phyloP scores from a whole-genome alignment of 805 yeast genomes.

The Candida michaelii region DNA sequence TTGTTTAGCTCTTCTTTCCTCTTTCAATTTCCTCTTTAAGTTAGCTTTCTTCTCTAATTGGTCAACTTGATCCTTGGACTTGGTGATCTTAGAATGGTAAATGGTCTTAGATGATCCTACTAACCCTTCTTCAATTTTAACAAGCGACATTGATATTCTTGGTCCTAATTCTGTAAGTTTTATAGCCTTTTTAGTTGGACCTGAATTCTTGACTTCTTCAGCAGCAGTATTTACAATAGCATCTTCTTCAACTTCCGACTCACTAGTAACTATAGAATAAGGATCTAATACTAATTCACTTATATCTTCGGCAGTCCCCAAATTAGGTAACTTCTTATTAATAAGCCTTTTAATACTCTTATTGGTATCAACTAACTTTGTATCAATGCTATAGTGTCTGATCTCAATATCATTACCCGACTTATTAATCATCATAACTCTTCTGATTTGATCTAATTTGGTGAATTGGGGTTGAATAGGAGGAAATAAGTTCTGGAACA shows the following conservation, averaged over 20 bases:
- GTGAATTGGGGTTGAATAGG: conserved; percentile 86
- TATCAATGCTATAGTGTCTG: conserved; percentile 86
- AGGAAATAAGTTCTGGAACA: conserved; percentile 95
- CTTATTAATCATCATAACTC: conserved; percentile 82
- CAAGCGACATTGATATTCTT: conserved; percentile 67
- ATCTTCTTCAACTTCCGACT: conserved; percentile 92
- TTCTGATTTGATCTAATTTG: conserved; percentile 67
- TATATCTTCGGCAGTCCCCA: conserved; percentile 68
- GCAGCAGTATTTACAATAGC: conserved; percentile 51
- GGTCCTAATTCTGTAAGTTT: conserved; percentile 94
- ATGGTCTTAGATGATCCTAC: conserved; percentile 85
- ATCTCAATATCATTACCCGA: conserved; percentile 70
- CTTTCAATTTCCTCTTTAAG: conserved; percentile 59
- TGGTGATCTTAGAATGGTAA: conserved; percentile 71
- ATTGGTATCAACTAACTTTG: conserved; percentile 78
- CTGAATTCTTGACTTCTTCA: conserved; percentile 19
- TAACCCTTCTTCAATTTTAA: conserved; percentile 87
- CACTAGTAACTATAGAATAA: conserved; percentile 80
- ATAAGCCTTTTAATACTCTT: conserved; percentile 70
- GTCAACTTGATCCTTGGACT: conserved; percentile 59
- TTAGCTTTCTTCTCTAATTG: conserved; percentile 68
- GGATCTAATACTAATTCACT: conserved; percentile 83
- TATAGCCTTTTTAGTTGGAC: conserved; percentile 69
- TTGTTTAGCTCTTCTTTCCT: conserved; percentile 73
- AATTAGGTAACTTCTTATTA: conserved; percentile 67